phyloP scores from a whole-genome alignment of 2,329 filamentous ascomycete species.

The Pseudohalonectria lignicola region DNA sequence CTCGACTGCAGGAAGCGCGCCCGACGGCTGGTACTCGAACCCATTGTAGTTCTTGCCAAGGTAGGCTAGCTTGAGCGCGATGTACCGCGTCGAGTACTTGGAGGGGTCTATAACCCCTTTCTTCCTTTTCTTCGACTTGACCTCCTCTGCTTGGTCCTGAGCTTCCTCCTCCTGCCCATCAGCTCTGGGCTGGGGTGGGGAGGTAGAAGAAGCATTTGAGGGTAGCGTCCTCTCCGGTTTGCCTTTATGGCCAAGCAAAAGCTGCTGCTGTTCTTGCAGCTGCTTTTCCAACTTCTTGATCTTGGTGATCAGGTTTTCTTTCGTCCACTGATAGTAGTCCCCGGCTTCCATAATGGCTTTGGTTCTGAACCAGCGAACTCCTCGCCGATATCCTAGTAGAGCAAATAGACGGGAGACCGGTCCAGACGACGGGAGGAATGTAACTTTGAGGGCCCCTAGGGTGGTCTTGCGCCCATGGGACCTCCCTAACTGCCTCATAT shows the following conservation, averaged over 20 bases:
- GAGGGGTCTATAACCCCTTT: slow-evolving; percentile 58
- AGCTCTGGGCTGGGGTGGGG: background rate
- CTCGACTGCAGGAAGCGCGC: slow-evolving; percentile 71
- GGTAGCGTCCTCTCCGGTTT: background rate
- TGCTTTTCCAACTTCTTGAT: slow-evolving; percentile 3
- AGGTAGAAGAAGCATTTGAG: too few relatives aligned
- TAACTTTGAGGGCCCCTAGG: too few relatives aligned
- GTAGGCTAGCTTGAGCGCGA: slow-evolving; percentile 91
- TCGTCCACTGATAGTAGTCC: slow-evolving; percentile 11
- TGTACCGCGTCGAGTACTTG: slow-evolving; percentile 70
- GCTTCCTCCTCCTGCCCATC: background rate
- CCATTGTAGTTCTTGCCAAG: slow-evolving; percentile 86
- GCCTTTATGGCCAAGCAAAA: too few relatives aligned
- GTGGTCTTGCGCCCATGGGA: too few relatives aligned
- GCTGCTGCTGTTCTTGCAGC: slow-evolving; percentile 6
- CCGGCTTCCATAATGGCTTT: background rate
- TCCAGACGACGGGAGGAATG: too few relatives aligned
- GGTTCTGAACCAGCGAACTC: background rate
- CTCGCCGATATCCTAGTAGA: background rate
- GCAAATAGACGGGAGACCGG: background rate
- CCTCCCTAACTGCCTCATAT: too few relatives aligned
- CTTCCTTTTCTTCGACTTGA: slow-evolving; percentile 25
- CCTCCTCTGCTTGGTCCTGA: background rate
- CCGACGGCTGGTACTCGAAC: slow-evolving; percentile 73
- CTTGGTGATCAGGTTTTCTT: slow-evolving; percentile 16